Conservation (phyloP, 1,284 basidiomycete genomes). For the Xerocomus nothofagi region DNA sequence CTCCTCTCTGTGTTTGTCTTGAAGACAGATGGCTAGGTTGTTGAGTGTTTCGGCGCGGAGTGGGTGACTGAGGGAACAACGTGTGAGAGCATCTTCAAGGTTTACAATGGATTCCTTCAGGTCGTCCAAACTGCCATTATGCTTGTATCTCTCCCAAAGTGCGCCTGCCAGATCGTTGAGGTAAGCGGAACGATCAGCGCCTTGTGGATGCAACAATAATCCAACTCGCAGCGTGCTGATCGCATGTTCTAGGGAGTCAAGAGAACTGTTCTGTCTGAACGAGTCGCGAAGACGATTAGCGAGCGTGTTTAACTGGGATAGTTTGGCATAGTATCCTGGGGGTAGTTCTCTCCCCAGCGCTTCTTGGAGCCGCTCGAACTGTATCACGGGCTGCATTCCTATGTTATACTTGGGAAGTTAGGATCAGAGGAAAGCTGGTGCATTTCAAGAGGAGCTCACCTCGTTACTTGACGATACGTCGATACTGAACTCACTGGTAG, state of each 20-base stretch:
- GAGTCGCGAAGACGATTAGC: not conserved
- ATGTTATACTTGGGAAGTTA: not conserved
- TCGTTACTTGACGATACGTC: too few relatives aligned
- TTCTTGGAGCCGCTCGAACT: not conserved
- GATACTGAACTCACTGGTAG: too few relatives aligned
- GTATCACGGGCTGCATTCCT: not conserved
- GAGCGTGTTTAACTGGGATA: not conserved
- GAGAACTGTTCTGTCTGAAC: not conserved
- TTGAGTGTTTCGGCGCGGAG: conserved; percentile 4
- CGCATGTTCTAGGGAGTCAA: not conserved
- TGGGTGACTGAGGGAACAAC: not conserved
- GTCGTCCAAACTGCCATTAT: not conserved
- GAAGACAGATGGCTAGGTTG: conserved; percentile 6
- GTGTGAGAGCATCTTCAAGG: not conserved
- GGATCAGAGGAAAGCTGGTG: not conserved
- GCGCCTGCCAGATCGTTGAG: conserved; percentile 5
- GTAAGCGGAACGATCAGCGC: not conserved
- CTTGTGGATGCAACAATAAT: not conserved
- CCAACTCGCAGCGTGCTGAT: not conserved
- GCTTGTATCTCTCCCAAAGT: not conserved
- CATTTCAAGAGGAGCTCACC: not conserved
- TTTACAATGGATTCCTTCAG: not conserved
- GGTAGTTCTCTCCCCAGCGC: not conserved
- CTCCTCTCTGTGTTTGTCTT: not conserved
- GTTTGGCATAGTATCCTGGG: not conserved